Evolutionary conservation across 768 basidiomycete species (phyloP).

Genomic region (Hericium coralloides): DNA sequence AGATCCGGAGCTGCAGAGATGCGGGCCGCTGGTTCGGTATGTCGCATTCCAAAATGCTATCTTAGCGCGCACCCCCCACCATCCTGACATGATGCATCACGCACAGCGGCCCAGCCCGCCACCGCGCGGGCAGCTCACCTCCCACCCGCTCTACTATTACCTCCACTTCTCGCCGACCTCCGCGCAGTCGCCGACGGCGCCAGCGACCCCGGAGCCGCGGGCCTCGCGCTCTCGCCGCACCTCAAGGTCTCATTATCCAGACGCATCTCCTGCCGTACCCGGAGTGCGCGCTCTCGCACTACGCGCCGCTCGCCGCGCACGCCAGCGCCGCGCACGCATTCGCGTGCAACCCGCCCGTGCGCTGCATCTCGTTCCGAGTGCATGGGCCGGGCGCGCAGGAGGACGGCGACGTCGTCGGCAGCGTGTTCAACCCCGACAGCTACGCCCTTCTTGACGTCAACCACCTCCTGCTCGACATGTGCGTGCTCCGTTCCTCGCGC

Average conservation of each 20-base stretch:
- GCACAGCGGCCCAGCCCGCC: neutral
- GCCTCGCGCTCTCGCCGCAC: constrained; percentile 7
- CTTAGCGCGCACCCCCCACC: neutral
- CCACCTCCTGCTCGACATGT: constrained; percentile 14
- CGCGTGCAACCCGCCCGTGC: constrained; percentile 12
- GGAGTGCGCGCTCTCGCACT: constrained; percentile 10
- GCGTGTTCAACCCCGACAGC: constrained; percentile 13
- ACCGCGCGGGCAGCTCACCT: constrained; percentile 7
- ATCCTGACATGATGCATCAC: neutral
- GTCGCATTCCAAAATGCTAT: constrained; percentile 1
- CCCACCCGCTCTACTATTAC: constrained; percentile 14
- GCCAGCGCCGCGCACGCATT: constrained; percentile 10
- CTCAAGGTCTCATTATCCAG: constrained; percentile 6
- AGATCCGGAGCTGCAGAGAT: constrained; percentile 15
- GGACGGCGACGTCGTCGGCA: constrained; percentile 7
- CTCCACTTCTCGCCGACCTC: constrained; percentile 12
- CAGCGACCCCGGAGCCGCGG: no score
- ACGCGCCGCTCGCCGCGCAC: constrained; percentile 11
- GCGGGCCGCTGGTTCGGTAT: constrained; percentile 11
- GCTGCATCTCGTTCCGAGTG: constrained; percentile 7
- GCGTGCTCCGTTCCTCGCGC: constrained; percentile 1
- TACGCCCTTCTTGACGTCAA: constrained; percentile 14
- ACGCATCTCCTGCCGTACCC: constrained; percentile 11
- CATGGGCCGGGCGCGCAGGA: constrained; percentile 1
- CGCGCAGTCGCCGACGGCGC: no score